Base-by-base conservation (phyloP, 2,329 filamentous ascomycete genomes). In the Exophiala sp. region DNA sequence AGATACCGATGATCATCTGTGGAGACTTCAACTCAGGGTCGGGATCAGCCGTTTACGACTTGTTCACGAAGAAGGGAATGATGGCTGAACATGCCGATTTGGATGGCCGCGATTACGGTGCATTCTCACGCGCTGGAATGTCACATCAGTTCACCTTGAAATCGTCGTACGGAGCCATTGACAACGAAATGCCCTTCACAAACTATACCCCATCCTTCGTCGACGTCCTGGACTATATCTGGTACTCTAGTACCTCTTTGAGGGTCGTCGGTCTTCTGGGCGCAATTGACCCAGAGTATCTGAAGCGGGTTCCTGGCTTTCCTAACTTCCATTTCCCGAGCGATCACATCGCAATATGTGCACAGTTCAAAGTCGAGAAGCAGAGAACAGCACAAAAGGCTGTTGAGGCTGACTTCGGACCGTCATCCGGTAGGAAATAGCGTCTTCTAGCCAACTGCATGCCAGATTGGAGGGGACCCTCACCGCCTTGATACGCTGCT, bases 131-230 rank as follows among this genome's bases (percentile, higher is more conserved):
- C 54, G 85, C 95, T 64, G 94, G 94, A 56, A 96, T 97, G 72
- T 86, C 88, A 59, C 94, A 99, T 71, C 91, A 91, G 0, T 99
- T 97, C 77, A 92, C 87, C 66, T 78, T 99, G 62, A 90, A 94
- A 66, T 96, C 94, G 18, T 86, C 91, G 2, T 99, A 99, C 70
- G 83, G 83, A 34, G 83, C 88, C 59, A 86, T 95, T 48, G 57
- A 62, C 18, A 88, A 91, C 54, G 89, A 96, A 68, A 76, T 97
- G 64, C 84, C 85, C 3, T 99, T 96, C 71, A 99, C 94, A 43
- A 99, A 99, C 72, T 99, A 97, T 72, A 95, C 91, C 11, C 91
- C 94, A 1, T 84, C 85, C n/a, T 99, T 96, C 73, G 83, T 84
- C 47, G 91, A 91, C 58, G 89, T 95, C 53, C 88, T 99, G 62